These are phyloP conservation scores for Bonia amplexicaulis DNA, from an alignment of 176 grass and related monocot genomes.

Conservation along the genomic window DNA sequence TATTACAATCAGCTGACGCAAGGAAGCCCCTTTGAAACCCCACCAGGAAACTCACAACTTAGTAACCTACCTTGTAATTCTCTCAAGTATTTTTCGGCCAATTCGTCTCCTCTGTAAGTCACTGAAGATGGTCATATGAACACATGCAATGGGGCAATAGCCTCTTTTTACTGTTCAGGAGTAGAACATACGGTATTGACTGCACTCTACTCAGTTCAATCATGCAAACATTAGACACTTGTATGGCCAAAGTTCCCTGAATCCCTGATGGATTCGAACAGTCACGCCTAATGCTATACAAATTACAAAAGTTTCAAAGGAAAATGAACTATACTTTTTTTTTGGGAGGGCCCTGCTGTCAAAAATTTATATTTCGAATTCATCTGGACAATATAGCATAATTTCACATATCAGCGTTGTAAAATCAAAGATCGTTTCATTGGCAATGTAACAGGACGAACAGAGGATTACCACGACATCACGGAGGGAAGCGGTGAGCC, in stretches of 20 bases:
- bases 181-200: not conserved
- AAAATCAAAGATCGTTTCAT: not conserved
- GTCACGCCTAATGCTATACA: not conserved
- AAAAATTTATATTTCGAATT: not conserved
- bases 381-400: not conserved
- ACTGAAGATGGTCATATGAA: constrained; percentile 58
- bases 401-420: not conserved
- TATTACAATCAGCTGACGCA: not conserved
- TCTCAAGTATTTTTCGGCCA: constrained; percentile 74
- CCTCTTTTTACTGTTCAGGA: not conserved
- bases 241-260: not conserved
- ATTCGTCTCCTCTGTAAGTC: constrained; percentile 77
- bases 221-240: not conserved
- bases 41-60: not conserved
- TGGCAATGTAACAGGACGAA: not conserved
- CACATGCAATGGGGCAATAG: not conserved
- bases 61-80: constrained; percentile 58
- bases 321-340: not conserved
- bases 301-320: not conserved
- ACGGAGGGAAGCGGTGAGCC: constrained; percentile 82
- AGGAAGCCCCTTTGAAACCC: not conserved
- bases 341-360: no score
- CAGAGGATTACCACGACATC: constrained; percentile 74
- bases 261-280: not conserved
- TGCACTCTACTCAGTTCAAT: not conserved